Base-by-base conservation (phyloP, 768 basidiomycete genomes). In the Nevesoporus exiguus region DNA sequence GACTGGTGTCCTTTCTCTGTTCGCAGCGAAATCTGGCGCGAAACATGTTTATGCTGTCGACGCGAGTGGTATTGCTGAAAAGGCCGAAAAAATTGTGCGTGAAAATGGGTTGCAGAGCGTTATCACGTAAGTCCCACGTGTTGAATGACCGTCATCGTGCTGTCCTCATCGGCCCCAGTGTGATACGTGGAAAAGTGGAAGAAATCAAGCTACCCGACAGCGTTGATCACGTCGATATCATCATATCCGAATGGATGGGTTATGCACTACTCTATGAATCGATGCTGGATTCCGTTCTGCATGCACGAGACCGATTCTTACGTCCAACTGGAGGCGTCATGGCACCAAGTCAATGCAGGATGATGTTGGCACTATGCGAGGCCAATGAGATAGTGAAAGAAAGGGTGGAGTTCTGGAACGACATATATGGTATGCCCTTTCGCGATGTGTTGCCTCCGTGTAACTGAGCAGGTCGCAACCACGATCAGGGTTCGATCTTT, bases 191-290 rank as follows among this genome's bases (percentile, higher is more conserved):
- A 25, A 97, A 96, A 69, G 82, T 98, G 24, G 96, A 99, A 71
- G 85, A 94, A 21, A 86, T 98, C 53, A 69, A 61, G 7, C 75
- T 98, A 1, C 93, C 91, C 2, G 84, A 86, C 47, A 82, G 73
- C 49, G 73, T 87, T 46, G 75, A 80, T 10, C 76, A 90, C 49
- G 96, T 98, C 22, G 96, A 99, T 68, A 82, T 99, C 55, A 94
- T 99, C 69, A 77, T 98, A 47, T 95, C 93, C 5, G 96, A 99
- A 71, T 98, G 96, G 96, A 98, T 98, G 96, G 93, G 86, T 15
- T 93, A 92, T 64, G 87, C 86, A 1, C 75, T 93, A 22, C 79
- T 98, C 21, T 98, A 98, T 70, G 96, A 99, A 71, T 91, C 89
- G 40, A 98, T 99, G 96, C 81, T 98, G 31, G 96, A 98, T 70